Base-by-base conservation (phyloP, 805 yeast genomes). In the Candida sphagnicola region DNA sequence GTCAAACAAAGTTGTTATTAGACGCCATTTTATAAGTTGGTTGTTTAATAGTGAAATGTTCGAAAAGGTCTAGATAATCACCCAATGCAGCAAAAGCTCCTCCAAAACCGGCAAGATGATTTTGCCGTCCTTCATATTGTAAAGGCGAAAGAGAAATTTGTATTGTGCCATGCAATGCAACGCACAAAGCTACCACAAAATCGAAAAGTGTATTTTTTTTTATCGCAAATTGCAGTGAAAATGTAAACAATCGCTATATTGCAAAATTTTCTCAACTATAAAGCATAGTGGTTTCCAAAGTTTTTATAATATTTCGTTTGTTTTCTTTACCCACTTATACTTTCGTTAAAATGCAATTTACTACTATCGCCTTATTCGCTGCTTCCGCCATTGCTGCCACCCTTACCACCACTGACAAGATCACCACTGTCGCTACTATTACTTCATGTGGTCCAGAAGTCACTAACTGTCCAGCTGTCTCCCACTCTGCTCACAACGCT, bases 291-390 rank as follows among this genome's bases (percentile, higher is more conserved):
- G 11, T 21, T 11, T 8, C 25, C 11, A 8, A 21, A 21, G 25
- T 10, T 26, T 8, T n/a, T 10, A 13, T 10, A 31, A 18, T 8
- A 4, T 21, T 31, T 16, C 4, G 8, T 31, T 19, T 14, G n/a
- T 15, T 6, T 30, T 13, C 33, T 42, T 38, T 43, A 43, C 56
- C 60, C 62, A 64, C 68, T 54, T 51, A 42, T 53, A 38, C 67
- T 43, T 53, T 63, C 67, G 66, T 51, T 59, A 26, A 26, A 8
- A 67, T 68, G 74, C 71, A 68, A 62, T 68, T 66, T 63, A 57
- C 68, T 48, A 55, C 52, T 40, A 53, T 59, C 60, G 56, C 65
- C 41, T 53, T 56, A 55, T 44, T 61, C 53, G 62, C 67, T 45
- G 58, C 60, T 41, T 61, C 56, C 31, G 65, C 55, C 41, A 63